Percentiles rank a stretch among this genome's conserved stretches.
Evolutionary conservation across 2,329 filamentous ascomycete species (phyloP).

Genomic region (Curvularia sp.): DNA sequence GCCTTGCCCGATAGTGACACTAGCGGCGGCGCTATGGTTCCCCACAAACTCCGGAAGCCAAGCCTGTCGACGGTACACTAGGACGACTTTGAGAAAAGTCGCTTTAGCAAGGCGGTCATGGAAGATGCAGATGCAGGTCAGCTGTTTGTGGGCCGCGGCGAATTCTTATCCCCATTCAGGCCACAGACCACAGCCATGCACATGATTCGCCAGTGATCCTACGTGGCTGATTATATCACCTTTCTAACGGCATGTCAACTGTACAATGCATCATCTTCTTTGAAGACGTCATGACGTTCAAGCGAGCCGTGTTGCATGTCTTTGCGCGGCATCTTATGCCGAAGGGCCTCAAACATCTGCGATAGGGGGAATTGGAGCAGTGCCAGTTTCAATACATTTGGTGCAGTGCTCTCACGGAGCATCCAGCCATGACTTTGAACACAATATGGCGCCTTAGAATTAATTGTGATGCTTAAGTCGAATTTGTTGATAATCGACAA

Average conservation of each 20-base stretch:
- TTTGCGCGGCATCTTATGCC: conserved; percentile 3
- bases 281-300: conserved; percentile 4
- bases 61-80: conserved; percentile 23
- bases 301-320: not conserved
- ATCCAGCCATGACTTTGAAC: not conserved
- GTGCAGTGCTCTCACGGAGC: not conserved
- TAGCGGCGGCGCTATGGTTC: conserved; percentile 38
- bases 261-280: not conserved
- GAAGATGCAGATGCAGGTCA: conserved; percentile 7
- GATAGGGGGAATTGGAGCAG: not conserved
- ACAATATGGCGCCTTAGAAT: not conserved
- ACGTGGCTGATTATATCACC: conserved; percentile 11
- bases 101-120: conserved; percentile 21
- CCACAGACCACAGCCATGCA: conserved; percentile 2
- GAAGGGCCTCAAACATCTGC: not conserved
- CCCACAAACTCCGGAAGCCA: conserved; percentile 41
- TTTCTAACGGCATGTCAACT: conserved; percentile 25
- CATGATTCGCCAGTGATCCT: conserved; percentile 11
- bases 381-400: conserved; percentile 4
- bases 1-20: conserved; percentile 25
- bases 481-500: not conserved
- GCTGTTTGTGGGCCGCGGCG: conserved; percentile 6
- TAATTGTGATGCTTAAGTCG: not conserved
- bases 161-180: conserved; percentile 13
- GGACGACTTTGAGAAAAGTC: conserved; percentile 4